phyloP scores from a whole-genome alignment of 176 grass and related monocot species.

The Oryza meridionalis region DNA sequence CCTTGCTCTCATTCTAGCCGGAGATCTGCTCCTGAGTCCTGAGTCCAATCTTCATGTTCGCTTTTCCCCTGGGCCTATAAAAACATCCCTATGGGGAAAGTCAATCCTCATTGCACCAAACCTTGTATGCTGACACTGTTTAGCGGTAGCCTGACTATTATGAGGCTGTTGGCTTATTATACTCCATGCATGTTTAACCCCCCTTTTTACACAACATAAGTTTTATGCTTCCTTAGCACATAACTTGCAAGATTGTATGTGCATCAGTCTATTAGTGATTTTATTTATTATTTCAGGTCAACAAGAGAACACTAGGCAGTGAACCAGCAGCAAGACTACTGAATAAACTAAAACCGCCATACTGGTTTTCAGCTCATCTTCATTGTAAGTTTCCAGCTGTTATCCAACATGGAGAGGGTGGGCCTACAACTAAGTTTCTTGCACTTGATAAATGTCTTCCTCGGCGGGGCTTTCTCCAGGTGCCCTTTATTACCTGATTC shows the following conservation, averaged over 20 bases:
- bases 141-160: neutral
- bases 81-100: constrained; percentile 22
- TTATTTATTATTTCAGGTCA: constrained; percentile 57
- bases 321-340: constrained; percentile 80
- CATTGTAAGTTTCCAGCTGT: constrained; percentile 78
- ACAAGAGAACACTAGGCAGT: constrained; percentile 64
- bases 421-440: constrained; percentile 82
- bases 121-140: neutral
- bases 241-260: constrained; percentile 7
- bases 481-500: constrained; percentile 11
- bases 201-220: neutral
- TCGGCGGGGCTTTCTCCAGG: constrained; percentile 75
- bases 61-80: neutral
- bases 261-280: constrained; percentile 14
- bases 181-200: constrained; percentile 15
- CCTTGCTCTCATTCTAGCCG: neutral
- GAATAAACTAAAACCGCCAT: constrained; percentile 73
- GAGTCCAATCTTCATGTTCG: neutral
- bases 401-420: constrained; percentile 70
- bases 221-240: constrained; percentile 26
- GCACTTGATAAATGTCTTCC: constrained; percentile 90
- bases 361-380: constrained; percentile 86
- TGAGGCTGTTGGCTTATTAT: constrained; percentile 7
- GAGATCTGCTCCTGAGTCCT: neutral
- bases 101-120: neutral